Percentiles rank a stretch among this genome's conserved stretches.
Evolutionary conservation across 23 red algal genomes (phyloP).

Genomic region (Gracilariopsis chorda): DNA sequence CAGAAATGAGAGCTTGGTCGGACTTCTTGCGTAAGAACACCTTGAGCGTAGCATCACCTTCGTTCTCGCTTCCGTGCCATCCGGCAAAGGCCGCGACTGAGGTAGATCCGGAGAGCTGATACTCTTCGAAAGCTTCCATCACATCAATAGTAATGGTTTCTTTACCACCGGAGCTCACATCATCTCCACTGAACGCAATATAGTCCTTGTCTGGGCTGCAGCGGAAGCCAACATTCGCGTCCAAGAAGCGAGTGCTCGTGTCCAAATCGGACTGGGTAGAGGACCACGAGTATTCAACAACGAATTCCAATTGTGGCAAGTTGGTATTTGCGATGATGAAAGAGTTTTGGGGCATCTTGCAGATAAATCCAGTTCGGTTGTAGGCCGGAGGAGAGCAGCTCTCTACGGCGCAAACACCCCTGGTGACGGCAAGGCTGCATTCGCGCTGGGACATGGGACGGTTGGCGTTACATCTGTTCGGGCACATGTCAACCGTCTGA

Average conservation of each 20-base stretch:
- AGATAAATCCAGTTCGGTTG: not conserved
- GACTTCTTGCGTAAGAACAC: not conserved
- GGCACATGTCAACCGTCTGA: not conserved
- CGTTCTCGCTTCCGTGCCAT: not conserved
- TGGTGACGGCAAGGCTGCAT: not conserved
- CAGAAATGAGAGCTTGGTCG: not conserved
- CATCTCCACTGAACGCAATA: not conserved
- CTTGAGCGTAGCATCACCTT: not conserved
- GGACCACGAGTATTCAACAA: not conserved
- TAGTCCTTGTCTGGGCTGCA: not conserved
- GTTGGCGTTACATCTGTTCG: not conserved
- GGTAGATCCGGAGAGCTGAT: not conserved
- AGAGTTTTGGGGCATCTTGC: not conserved
- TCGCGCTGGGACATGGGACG: not conserved
- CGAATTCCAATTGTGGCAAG: not conserved
- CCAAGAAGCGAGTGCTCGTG: slow-evolving; percentile 19
- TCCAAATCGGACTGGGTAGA: not conserved
- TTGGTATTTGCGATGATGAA: not conserved
- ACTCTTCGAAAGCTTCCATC: not conserved
- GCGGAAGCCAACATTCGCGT: not conserved
- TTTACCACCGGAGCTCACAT: not conserved
- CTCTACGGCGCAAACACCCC: not conserved
- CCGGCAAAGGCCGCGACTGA: not conserved
- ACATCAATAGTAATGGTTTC: not conserved
- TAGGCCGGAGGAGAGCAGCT: not conserved